phyloP scores from a whole-genome alignment of 2,329 filamentous ascomycete genomes.

The Nigrograna mackinnonii region DNA sequence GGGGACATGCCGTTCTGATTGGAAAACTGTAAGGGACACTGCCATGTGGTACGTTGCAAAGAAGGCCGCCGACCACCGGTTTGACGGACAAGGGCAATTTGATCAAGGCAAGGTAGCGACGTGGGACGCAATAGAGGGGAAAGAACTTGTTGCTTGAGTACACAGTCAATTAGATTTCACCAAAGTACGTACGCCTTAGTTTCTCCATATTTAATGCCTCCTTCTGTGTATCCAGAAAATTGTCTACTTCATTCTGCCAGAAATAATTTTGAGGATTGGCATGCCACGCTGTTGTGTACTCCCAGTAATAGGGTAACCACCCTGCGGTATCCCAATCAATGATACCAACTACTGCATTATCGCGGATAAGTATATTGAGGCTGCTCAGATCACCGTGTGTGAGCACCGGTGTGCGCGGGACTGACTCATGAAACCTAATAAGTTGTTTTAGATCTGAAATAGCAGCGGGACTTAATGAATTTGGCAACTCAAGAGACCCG shows the following conservation, averaged over 20 bases:
- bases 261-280: conserved; percentile 34
- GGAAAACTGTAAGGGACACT: no score
- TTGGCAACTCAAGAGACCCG: neutral
- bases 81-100: no score
- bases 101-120: no score
- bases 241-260: conserved; percentile 27
- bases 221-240: conserved; percentile 25
- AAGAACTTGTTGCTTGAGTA: no score
- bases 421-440: neutral
- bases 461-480: neutral
- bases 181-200: conserved; percentile 7
- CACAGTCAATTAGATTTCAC: conserved; percentile 1
- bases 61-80: no score
- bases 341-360: conserved; percentile 48
- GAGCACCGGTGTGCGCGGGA: neutral
- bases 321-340: conserved; percentile 51
- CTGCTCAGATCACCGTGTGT: conserved; percentile 45
- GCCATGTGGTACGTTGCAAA: no score
- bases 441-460: neutral
- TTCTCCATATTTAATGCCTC: conserved; percentile 45
- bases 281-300: conserved; percentile 43
- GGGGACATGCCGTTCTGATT: no score
- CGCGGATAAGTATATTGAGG: conserved; percentile 47
- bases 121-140: no score
- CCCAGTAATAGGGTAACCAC: conserved; percentile 51